These are phyloP conservation scores for Fraxinus excelsior DNA, from an alignment of 257 asterid genomes.

Conservation along the genomic window DNA sequence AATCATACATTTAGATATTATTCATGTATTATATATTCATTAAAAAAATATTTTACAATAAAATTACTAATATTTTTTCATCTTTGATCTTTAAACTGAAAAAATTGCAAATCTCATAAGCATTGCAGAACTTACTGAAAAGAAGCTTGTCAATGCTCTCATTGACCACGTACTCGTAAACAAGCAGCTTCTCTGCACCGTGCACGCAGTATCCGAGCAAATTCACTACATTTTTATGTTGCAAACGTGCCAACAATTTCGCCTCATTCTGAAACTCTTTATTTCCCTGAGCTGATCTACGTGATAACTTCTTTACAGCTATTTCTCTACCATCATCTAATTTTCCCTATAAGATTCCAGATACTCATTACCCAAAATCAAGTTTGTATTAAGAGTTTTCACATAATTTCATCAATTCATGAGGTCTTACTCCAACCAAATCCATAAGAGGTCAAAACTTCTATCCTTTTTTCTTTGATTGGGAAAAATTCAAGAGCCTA, in stretches of 20 bases:
- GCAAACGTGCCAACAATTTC: constrained; percentile 77
- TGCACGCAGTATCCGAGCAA: constrained; percentile 83
- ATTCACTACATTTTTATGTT: constrained; percentile 90
- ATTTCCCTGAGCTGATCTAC: constrained; percentile 74
- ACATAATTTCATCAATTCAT: background rate
- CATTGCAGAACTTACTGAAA: constrained; percentile 64
- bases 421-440: constrained; percentile 9
- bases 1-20: too few species aligned
- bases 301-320: constrained; percentile 91
- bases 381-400: background rate
- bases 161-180: constrained; percentile 76
- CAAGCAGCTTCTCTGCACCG: constrained; percentile 72
- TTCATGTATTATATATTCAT: too few species aligned
- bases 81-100: too few species aligned
- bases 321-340: constrained; percentile 77
- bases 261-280: constrained; percentile 90
- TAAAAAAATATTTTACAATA: too few species aligned
- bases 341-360: constrained; percentile 56
- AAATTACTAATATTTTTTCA: too few species aligned
- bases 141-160: constrained; percentile 93
- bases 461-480: background rate
- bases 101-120: background rate
- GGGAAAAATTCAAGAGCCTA: constrained; percentile 5
- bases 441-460: background rate
- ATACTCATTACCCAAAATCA: constrained; percentile 22